Base-by-base conservation (phyloP, 768 basidiomycete species). In the Macrolepiota fuliginosa region DNA sequence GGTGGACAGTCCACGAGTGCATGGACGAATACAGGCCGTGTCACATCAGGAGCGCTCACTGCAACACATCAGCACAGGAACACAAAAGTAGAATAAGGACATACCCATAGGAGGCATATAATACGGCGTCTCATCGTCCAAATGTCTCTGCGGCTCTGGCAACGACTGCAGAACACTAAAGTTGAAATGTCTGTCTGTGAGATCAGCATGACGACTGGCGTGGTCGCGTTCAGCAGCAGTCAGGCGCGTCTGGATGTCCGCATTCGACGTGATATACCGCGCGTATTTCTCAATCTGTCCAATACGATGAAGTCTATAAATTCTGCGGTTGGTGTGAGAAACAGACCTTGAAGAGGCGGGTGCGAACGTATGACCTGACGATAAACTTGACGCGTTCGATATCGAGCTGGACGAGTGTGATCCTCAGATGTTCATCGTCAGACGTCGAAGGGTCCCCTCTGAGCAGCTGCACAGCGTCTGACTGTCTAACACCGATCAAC, bases 381-480 rank as follows among this genome's bases (percentile, higher is more conserved):
- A 96, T 84, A 69, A 94, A 98, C 74, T 94, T 96, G 67, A 94
- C 92, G 45, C 96, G 86, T 71, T 98, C 95, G 66, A 96, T 85
- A 74, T 98, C 95, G 0, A 93, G 96, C 74, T 96, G 93, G 0
- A 92, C 95, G 56, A 98, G 88, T 80, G 94, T 89, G 36, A 96
- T 91, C 65, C 93, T 81, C 63, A 95, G 91, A 68, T 98, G 94
- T 64, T 98, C 95, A 63, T 96, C 94, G 68, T 96, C 94, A 1
- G 90, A 92, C 2, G 92, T 89, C 39, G 86, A 83, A 0, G 92
- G 90, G 71, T 96, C 93, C 25, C 85, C 85, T 3, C 91, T 83
- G 32, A 97, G 75, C 52, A 83, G 77, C 69, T 85, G 92, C 37
- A 92, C 92, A 60, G 84, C 85, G 65, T 91, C 87, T 62, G 89